A percentile compares a stretch with the other conserved stretches of the same genome.
phyloP scores from a whole-genome alignment of 257 asterid genomes.

The Lavandula angustifolia region DNA sequence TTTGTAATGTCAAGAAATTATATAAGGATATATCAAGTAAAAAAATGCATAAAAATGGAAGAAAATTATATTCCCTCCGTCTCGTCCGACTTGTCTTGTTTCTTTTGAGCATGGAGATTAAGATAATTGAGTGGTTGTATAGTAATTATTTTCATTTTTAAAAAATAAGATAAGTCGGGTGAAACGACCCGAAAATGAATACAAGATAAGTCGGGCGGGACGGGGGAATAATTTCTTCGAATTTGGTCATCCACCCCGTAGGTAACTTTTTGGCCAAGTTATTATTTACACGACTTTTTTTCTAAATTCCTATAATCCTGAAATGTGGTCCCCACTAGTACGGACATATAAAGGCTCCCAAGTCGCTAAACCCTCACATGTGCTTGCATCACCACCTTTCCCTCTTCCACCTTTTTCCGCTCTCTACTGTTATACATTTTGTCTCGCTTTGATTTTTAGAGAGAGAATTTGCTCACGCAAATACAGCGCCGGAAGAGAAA shows the following conservation, averaged over 20 bases:
- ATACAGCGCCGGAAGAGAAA: conserved; percentile 26
- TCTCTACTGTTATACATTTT: conserved; percentile 41
- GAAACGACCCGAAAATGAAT: too few species aligned
- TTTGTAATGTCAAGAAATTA: too few species aligned
- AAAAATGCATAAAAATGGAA: neutral
- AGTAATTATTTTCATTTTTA: too few species aligned
- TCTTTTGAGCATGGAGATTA: too few species aligned
- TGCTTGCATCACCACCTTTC: conserved; percentile 44
- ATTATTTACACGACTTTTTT: neutral
- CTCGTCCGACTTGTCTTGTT: too few species aligned
- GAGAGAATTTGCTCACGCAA: conserved; percentile 6
- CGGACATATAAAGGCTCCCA: conserved; percentile 53
- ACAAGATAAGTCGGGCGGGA: too few species aligned
- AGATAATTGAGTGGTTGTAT: too few species aligned
- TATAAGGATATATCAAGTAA: too few species aligned
- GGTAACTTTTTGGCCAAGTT: neutral
- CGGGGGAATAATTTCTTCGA: too few species aligned
- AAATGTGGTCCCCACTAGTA: conserved; percentile 41
- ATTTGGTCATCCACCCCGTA: too few species aligned
- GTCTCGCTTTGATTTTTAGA: conserved; percentile 18
- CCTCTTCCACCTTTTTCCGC: conserved; percentile 18
- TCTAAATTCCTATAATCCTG: neutral
- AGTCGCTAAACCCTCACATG: conserved; percentile 52
- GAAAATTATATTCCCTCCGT: too few species aligned
- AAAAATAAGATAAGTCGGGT: too few species aligned